These are phyloP conservation scores for Apophysomyces trapeziformis DNA, from an alignment of 371 early-diverging fungal species.

Conservation along the genomic window DNA sequence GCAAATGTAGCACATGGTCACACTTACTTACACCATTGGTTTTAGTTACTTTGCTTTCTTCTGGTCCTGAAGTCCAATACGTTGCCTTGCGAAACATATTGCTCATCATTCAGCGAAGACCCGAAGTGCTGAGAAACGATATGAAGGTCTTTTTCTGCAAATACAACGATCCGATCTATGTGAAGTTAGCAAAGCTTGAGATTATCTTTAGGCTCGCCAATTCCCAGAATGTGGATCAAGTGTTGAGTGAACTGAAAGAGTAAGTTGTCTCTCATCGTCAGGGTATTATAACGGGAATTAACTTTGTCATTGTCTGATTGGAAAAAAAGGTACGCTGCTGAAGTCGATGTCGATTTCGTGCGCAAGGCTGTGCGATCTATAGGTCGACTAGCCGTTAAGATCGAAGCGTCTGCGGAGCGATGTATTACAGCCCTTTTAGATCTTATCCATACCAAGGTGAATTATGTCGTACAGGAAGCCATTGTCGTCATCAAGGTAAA, in stretches of 20 bases:
- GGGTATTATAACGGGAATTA: slow-evolving; percentile 7
- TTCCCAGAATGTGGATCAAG: slow-evolving; percentile 86
- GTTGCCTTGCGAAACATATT: slow-evolving; percentile 95
- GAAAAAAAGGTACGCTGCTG: slow-evolving; percentile 80
- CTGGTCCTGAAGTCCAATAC: slow-evolving; percentile 94
- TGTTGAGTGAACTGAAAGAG: slow-evolving; percentile 93
- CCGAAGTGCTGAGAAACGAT: slow-evolving; percentile 88
- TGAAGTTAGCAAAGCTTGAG: slow-evolving; percentile 96
- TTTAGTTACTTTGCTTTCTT: slow-evolving; percentile 86
- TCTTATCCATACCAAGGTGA: slow-evolving; percentile 88
- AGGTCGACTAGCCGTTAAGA: slow-evolving; percentile 92
- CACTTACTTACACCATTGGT: neutral
- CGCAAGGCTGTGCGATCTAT: slow-evolving; percentile 91
- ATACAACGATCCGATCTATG: slow-evolving; percentile 98
- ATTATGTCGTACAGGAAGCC: slow-evolving; percentile 92
- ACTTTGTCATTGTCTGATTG: neutral
- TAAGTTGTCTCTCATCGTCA: slow-evolving; percentile 35
- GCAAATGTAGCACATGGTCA: neutral
- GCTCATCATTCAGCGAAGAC: slow-evolving; percentile 92
- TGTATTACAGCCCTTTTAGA: slow-evolving; percentile 89
- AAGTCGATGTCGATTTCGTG: slow-evolving; percentile 97
- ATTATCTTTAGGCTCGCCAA: slow-evolving; percentile 89
- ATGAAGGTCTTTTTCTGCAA: slow-evolving; percentile 97
- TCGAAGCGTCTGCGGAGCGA: slow-evolving; percentile 85
- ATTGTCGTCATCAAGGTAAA: slow-evolving; percentile 88